A percentile compares a stretch with the other conserved stretches of the same genome.
Evolutionary conservation across 2,329 filamentous ascomycete genomes (phyloP).

Genomic region (Scorias spongiosa): DNA sequence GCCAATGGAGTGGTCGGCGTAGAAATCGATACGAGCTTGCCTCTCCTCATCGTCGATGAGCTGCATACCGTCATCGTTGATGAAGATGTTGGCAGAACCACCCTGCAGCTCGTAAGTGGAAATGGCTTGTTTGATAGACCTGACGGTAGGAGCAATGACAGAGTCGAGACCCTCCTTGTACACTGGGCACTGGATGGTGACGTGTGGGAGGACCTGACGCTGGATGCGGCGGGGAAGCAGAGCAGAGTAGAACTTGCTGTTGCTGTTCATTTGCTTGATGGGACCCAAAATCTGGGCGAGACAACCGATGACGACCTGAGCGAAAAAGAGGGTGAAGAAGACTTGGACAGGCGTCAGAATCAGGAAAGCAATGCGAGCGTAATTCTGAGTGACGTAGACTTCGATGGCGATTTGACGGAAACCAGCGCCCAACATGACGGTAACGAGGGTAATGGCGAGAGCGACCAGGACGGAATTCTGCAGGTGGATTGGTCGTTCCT

Average conservation of each 20-base stretch:
- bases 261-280: constrained; percentile 51
- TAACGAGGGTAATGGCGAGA: constrained; percentile 50
- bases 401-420: constrained; percentile 56
- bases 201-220: constrained; percentile 43
- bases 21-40: constrained; percentile 30
- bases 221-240: constrained; percentile 48
- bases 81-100: constrained; percentile 62
- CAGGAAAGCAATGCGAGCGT: constrained; percentile 48
- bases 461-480: constrained; percentile 55
- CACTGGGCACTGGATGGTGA: constrained; percentile 67
- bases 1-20: constrained; percentile 35
- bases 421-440: constrained; percentile 51
- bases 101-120: constrained; percentile 64
- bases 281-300: constrained; percentile 63
- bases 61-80: constrained; percentile 63
- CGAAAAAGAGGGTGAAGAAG: constrained; percentile 73
- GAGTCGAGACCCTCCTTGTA: constrained; percentile 68
- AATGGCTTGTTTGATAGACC: constrained; percentile 63
- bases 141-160: constrained; percentile 64
- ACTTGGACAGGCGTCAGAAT: constrained; percentile 55
- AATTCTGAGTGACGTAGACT: constrained; percentile 48
- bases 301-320: constrained; percentile 61
- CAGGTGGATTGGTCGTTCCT: constrained; percentile 51
- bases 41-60: constrained; percentile 39
- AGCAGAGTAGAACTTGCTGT: constrained; percentile 73